Conservation (phyloP, 2,329 filamentous ascomycete species). For the Macrophomina phaseolina region DNA sequence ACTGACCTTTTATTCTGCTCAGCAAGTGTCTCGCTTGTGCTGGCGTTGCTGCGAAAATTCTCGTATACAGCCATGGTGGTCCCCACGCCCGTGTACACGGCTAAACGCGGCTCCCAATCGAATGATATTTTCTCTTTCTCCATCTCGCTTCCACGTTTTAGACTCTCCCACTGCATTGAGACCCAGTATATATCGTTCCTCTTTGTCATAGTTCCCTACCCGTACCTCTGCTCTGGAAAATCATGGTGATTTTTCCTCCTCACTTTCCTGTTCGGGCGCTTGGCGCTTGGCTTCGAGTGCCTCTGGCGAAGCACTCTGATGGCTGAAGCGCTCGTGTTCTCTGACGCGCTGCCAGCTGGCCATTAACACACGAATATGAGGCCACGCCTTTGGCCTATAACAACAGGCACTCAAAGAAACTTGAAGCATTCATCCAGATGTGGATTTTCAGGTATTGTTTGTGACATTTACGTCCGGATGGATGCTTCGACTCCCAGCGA, state of each 20-base stretch:
- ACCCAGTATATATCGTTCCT: not conserved
- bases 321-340: not conserved
- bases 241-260: not conserved
- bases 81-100: not conserved
- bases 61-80: not conserved
- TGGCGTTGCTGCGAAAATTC: not conserved
- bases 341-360: not conserved
- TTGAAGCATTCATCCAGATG: too few relatives aligned
- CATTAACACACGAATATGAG: not conserved
- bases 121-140: not conserved
- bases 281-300: not conserved
- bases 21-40: not conserved
- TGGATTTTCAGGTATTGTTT: too few relatives aligned
- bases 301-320: not conserved
- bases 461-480: too few relatives aligned
- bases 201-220: not conserved
- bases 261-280: not conserved
- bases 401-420: too few relatives aligned
- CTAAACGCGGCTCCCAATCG: conserved; percentile 8
- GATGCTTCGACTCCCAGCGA: too few relatives aligned
- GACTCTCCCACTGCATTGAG: not conserved
- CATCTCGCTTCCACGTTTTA: conserved; percentile 1
- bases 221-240: not conserved
- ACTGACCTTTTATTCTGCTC: too few relatives aligned
- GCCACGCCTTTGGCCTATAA: too few relatives aligned